Conservation (phyloP, 2,329 filamentous ascomycete species). For the Madurella mycetomatis region DNA sequence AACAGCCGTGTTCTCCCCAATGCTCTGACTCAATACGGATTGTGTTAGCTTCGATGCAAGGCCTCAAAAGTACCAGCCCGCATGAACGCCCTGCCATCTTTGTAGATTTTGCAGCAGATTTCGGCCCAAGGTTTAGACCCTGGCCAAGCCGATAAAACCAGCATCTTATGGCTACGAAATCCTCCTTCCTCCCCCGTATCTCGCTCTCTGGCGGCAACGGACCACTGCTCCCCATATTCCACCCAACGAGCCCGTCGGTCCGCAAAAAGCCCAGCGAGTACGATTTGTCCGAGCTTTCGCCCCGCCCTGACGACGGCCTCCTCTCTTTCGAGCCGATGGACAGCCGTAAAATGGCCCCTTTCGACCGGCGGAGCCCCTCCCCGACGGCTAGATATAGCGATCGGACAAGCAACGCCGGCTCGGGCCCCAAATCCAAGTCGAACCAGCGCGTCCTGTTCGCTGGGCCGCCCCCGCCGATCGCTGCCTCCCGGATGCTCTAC, state of each 20-base stretch:
- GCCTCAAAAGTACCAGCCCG: no score
- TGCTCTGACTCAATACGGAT: not conserved
- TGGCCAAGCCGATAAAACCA: not conserved
- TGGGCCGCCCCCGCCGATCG: conserved; percentile 50
- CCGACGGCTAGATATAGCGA: conserved; percentile 17
- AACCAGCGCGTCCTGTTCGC: conserved; percentile 37
- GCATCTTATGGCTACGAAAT: conserved; percentile 24
- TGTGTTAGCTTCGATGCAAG: no score
- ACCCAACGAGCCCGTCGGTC: conserved; percentile 22
- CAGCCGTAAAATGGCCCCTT: conserved; percentile 10
- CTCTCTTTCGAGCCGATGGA: conserved; percentile 13
- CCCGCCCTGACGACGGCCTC: conserved; percentile 27
- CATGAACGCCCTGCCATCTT: no score
- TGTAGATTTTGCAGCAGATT: no score
- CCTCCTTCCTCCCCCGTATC: conserved; percentile 31
- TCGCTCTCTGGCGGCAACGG: conserved; percentile 24
- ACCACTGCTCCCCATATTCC: conserved; percentile 29
- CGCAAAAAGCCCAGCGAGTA: conserved; percentile 33
- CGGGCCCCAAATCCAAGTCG: conserved; percentile 31
- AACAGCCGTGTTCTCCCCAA: not conserved
- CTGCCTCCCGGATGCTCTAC: conserved; percentile 38
- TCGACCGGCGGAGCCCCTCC: conserved; percentile 17
- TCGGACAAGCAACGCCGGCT: conserved; percentile 28
- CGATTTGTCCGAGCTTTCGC: conserved; percentile 32
- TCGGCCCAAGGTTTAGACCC: no score